Conservation (phyloP, 139 green algal genomes). For the Nannochloris sp. region DNA sequence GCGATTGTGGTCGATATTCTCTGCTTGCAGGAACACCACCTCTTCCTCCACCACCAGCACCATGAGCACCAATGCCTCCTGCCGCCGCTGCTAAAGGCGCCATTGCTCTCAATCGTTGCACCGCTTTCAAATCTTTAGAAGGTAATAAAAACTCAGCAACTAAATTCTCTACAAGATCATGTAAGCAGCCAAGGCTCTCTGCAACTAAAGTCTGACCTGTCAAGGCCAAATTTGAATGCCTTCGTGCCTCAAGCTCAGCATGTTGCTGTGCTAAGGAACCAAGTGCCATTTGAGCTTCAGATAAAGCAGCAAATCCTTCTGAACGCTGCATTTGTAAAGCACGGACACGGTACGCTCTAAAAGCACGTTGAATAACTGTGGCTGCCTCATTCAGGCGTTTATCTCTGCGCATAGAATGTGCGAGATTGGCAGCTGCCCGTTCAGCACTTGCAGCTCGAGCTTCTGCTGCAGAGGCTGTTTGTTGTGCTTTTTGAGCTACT, state of each 20-base stretch:
- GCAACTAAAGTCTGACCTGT: slow-evolving; percentile 36
- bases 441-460: neutral
- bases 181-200: slow-evolving; percentile 29
- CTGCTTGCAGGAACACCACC: too few species aligned
- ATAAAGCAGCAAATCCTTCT: slow-evolving; percentile 7
- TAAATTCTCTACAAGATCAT: slow-evolving; percentile 38
- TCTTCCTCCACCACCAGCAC: too few species aligned
- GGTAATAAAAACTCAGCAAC: slow-evolving; percentile 39
- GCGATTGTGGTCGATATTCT: too few species aligned
- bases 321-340: slow-evolving; percentile 4
- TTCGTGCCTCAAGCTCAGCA: slow-evolving; percentile 17
- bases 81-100: too few species aligned
- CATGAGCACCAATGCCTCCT: too few species aligned
- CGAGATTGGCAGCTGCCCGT: neutral
- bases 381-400: slow-evolving; percentile 19
- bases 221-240: slow-evolving; percentile 37
- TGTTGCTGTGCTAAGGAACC: slow-evolving; percentile 28
- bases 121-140: slow-evolving; percentile 23
- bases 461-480: neutral
- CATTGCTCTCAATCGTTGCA: too few species aligned
- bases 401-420: neutral
- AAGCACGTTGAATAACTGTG: slow-evolving; percentile 31
- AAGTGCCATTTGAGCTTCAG: slow-evolving; percentile 5
- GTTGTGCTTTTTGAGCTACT: neutral
- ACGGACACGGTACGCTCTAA: slow-evolving; percentile 17